Evolutionary conservation across 2,329 filamentous ascomycete species (phyloP).

Genomic region (Fusarium nematophilum): DNA sequence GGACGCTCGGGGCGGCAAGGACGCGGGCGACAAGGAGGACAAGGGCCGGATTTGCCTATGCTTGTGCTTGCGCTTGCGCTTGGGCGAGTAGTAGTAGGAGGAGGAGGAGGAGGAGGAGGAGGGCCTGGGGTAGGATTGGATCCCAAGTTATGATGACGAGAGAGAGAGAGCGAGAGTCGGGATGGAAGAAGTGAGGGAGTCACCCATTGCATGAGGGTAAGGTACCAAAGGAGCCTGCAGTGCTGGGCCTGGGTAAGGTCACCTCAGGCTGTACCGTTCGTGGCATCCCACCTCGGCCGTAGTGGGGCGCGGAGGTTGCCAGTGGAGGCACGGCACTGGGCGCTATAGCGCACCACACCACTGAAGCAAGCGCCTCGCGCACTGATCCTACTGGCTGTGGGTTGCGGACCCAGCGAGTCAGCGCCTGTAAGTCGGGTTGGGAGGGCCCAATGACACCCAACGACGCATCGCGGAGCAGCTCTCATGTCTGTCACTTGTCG

Average conservation of each 20-base stretch:
- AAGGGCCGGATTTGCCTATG: constrained; percentile 12
- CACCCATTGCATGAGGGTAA: constrained; percentile 6
- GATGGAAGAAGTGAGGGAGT: constrained; percentile 31
- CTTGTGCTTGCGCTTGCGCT: constrained; percentile 33
- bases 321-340: constrained; percentile 24
- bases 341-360: constrained; percentile 45
- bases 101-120: no score
- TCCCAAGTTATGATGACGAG: constrained; percentile 31
- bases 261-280: constrained; percentile 23
- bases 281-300: constrained; percentile 8
- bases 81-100: constrained; percentile 35
- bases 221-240: no score
- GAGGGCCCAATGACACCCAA: constrained; percentile 30
- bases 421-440: constrained; percentile 41
- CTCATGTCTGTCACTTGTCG: constrained; percentile 14
- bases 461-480: background rate
- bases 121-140: constrained; percentile 35
- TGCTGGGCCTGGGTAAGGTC: no score
- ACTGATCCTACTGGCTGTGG: constrained; percentile 49
- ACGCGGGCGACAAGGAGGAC: constrained; percentile 27
- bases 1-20: constrained; percentile 19
- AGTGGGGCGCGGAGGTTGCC: constrained; percentile 28
- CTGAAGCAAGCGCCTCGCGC: constrained; percentile 52
- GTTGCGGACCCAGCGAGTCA: constrained; percentile 44
- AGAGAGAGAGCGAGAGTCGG: constrained; percentile 16